Percentiles rank a stretch among this genome's conserved stretches.
phyloP scores from a whole-genome alignment of 176 grass and related monocot species.

The Musa acuminata region DNA sequence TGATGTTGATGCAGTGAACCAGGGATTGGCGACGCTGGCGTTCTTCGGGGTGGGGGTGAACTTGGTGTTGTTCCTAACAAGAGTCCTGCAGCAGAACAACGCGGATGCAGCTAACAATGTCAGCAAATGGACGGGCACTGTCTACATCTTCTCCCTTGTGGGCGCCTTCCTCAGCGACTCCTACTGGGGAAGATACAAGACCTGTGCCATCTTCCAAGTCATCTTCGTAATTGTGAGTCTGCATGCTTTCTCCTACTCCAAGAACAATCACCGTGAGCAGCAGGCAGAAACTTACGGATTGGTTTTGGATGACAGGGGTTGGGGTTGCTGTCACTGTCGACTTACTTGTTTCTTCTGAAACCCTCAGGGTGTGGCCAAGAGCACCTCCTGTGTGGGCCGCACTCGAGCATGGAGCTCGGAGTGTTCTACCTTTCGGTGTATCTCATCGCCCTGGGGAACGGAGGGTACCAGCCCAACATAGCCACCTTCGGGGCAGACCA shows the following conservation, averaged over 20 bases:
- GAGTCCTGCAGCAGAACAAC: constrained; percentile 11
- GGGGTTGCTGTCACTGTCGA: not conserved
- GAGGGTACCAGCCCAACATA: constrained; percentile 12
- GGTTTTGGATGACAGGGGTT: not conserved
- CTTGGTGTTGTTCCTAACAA: constrained; percentile 6
- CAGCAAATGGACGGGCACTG: constrained; percentile 12
- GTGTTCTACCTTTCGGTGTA: constrained; percentile 1
- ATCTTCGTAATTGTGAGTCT: constrained; percentile 11
- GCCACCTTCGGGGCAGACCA: constrained; percentile 13
- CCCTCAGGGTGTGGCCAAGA: constrained; percentile 1
- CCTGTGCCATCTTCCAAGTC: constrained; percentile 13
- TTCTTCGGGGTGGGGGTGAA: constrained; percentile 9
- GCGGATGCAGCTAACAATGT: constrained; percentile 10
- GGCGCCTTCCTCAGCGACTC: constrained; percentile 18
- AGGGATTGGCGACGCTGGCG: constrained; percentile 11
- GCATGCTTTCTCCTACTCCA: too few relatives aligned
- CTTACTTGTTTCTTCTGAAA: constrained; percentile 2
- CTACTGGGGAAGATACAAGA: constrained; percentile 18
- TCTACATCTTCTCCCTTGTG: constrained; percentile 11
- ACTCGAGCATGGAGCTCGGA: constrained; percentile 3
- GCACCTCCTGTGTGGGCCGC: not conserved
- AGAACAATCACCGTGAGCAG: too few relatives aligned
- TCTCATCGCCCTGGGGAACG: not conserved
- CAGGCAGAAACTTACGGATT: not conserved
- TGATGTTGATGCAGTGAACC: constrained; percentile 5